These are phyloP conservation scores for Russula vinacea DNA, from an alignment of 768 basidiomycete species.

Conservation along the genomic window DNA sequence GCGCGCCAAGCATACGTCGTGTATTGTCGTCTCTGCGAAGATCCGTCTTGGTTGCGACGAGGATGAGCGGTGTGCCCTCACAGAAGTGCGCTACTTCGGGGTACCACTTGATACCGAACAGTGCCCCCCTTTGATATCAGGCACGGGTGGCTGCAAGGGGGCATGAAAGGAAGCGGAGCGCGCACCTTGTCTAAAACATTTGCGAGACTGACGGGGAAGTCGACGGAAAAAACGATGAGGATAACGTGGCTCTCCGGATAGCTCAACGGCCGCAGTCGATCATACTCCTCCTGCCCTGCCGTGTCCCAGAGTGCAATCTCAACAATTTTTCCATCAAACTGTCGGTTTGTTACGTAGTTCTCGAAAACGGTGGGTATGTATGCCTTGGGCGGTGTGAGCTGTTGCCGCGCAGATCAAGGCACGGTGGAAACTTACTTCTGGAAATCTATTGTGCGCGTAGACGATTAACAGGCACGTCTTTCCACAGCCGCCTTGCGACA, in stretches of 20 bases:
- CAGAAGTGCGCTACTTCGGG: slow-evolving; percentile 93
- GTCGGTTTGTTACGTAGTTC: slow-evolving; percentile 86
- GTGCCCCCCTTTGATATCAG: slow-evolving; percentile 10
- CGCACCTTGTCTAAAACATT: slow-evolving; percentile 88
- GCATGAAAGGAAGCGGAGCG: slow-evolving; percentile 12
- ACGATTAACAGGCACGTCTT: slow-evolving; percentile 97
- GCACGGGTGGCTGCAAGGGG: slow-evolving; percentile 3
- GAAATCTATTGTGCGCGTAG: slow-evolving; percentile 94
- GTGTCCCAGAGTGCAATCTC: slow-evolving; percentile 99
- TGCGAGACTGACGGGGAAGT: slow-evolving; percentile 85
- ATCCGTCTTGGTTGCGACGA: slow-evolving; percentile 94
- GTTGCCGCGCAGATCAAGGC: slow-evolving; percentile 22
- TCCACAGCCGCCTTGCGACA: slow-evolving; percentile 65
- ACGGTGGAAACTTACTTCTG: slow-evolving; percentile 63
- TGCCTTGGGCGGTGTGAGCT: slow-evolving; percentile 47
- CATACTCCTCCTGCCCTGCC: slow-evolving; percentile 96
- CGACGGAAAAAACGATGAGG: slow-evolving; percentile 90
- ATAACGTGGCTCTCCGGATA: slow-evolving; percentile 90
- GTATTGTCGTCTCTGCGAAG: slow-evolving; percentile 83
- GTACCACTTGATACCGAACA: slow-evolving; percentile 61
- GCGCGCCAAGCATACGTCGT: slow-evolving; percentile 83
- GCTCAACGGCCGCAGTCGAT: slow-evolving; percentile 78
- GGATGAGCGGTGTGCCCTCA: slow-evolving; percentile 81
- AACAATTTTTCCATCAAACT: slow-evolving; percentile 83
- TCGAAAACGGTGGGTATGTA: slow-evolving; percentile 95